A percentile compares a stretch with the other conserved stretches of the same genome.
phyloP scores from a whole-genome alignment of 768 basidiomycete species.

The Melanogaster broomeanus region DNA sequence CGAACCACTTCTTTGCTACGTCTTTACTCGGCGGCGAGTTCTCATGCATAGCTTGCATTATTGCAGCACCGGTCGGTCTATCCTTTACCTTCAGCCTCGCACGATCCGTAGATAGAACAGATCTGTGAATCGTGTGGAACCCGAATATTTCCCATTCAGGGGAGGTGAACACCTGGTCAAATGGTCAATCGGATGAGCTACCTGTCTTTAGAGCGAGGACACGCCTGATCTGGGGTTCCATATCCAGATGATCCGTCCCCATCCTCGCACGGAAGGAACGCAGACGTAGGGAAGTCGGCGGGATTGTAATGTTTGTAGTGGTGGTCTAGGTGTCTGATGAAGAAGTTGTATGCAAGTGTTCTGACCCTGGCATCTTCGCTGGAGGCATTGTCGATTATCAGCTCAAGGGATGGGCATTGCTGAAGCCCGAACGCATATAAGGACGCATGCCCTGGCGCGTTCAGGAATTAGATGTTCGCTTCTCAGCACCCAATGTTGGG shows the following conservation, averaged over 20 bases:
- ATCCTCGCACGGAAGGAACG: slow-evolving; percentile 75
- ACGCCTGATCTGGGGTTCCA: slow-evolving; percentile 66
- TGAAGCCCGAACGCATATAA: slow-evolving; percentile 64
- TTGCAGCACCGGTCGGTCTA: slow-evolving; percentile 57
- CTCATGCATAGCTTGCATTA: slow-evolving; percentile 57
- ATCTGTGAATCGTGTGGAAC: slow-evolving; percentile 60
- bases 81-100: slow-evolving; percentile 63
- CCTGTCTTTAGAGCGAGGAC: slow-evolving; percentile 5
- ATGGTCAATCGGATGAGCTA: background rate
- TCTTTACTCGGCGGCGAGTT: slow-evolving; percentile 50
- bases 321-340: slow-evolving; percentile 64
- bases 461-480: background rate
- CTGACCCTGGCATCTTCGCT: slow-evolving; percentile 47
- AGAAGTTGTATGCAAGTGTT: slow-evolving; percentile 66
- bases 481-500: too few relatives aligned
- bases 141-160: slow-evolving; percentile 67
- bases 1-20: slow-evolving; percentile 63
- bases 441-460: slow-evolving; percentile 43
- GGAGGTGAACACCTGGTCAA: slow-evolving; percentile 61
- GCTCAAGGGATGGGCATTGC: slow-evolving; percentile 62
- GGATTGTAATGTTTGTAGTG: slow-evolving; percentile 60
- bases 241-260: slow-evolving; percentile 42
- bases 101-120: slow-evolving; percentile 45
- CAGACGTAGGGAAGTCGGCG: slow-evolving; percentile 47
- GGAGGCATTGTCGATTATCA: slow-evolving; percentile 57